Conservation (phyloP, 148 eudicot species). For the Rhododendron williamsianum region DNA sequence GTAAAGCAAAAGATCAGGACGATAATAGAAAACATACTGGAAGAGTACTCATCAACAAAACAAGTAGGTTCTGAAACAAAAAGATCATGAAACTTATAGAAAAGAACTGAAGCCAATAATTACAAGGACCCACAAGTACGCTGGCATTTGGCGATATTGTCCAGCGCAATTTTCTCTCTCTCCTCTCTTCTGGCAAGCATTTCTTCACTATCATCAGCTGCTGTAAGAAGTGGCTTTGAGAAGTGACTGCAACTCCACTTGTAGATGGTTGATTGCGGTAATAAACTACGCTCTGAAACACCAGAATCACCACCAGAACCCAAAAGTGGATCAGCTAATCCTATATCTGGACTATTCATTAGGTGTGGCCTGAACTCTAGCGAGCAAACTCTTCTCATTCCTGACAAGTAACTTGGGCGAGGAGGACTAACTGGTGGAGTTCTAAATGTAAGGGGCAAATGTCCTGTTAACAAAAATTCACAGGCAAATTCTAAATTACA, state of each 20-base stretch:
- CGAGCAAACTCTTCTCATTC: constrained; percentile 89
- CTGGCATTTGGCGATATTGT: constrained; percentile 78
- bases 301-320: constrained; percentile 37
- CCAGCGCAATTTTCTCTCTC: constrained; percentile 69
- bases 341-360: constrained; percentile 70
- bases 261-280: constrained; percentile 88
- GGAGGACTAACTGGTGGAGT: constrained; percentile 99
- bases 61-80: neutral
- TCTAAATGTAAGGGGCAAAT: constrained; percentile 72
- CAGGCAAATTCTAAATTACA: neutral
- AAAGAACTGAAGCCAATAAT: constrained; percentile 1
- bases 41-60: neutral
- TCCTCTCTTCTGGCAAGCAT: constrained; percentile 61
- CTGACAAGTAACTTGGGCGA: constrained; percentile 63
- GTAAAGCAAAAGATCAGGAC: neutral
- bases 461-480: constrained; percentile 43
- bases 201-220: constrained; percentile 78
- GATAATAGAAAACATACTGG: neutral
- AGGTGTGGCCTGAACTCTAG: constrained; percentile 82
- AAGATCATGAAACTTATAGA: neutral
- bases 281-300: constrained; percentile 71
- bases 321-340: constrained; percentile 83
- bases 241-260: constrained; percentile 96
- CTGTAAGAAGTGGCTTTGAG: constrained; percentile 84
- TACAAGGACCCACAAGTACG: constrained; percentile 55